These are phyloP conservation scores for Tuber melanosporum DNA, from an alignment of 495 filamentous ascomycete genomes.

Conservation along the genomic window DNA sequence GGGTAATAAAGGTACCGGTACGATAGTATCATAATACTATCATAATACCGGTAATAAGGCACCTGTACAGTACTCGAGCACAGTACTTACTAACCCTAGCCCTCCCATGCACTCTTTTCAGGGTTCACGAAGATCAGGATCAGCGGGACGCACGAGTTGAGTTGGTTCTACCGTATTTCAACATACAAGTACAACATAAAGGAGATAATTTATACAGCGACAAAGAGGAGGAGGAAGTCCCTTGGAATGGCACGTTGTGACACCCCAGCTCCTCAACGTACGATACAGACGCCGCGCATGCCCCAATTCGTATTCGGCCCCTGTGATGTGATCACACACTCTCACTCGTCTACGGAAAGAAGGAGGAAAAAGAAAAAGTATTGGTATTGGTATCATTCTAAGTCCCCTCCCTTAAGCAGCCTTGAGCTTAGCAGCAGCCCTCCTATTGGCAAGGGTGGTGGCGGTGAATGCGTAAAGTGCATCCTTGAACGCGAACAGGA, in stretches of 20 bases:
- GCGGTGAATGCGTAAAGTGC: slow-evolving; percentile 62
- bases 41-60: neutral
- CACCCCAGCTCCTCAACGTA: neutral
- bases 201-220: neutral
- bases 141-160: neutral
- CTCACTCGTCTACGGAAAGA: slow-evolving; percentile 22
- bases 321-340: slow-evolving; percentile 7
- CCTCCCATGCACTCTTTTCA: neutral
- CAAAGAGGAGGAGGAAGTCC: neutral
- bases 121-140: neutral
- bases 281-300: neutral
- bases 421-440: slow-evolving; percentile 44
- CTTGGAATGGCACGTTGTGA: neutral
- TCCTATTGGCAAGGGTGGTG: slow-evolving; percentile 47
- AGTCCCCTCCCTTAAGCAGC: slow-evolving; percentile 16
- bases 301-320: neutral
- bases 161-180: neutral
- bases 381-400: neutral
- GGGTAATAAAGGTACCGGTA: neutral
- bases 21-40: too few relatives aligned
- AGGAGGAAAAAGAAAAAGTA: neutral
- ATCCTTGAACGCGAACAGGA: slow-evolving; percentile 98
- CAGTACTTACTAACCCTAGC: neutral
- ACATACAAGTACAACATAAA: neutral
- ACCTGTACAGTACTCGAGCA: neutral